Evolutionary conservation across 2,329 filamentous ascomycete species (phyloP).

Genomic region (Dothideomycetidae sp.): DNA sequence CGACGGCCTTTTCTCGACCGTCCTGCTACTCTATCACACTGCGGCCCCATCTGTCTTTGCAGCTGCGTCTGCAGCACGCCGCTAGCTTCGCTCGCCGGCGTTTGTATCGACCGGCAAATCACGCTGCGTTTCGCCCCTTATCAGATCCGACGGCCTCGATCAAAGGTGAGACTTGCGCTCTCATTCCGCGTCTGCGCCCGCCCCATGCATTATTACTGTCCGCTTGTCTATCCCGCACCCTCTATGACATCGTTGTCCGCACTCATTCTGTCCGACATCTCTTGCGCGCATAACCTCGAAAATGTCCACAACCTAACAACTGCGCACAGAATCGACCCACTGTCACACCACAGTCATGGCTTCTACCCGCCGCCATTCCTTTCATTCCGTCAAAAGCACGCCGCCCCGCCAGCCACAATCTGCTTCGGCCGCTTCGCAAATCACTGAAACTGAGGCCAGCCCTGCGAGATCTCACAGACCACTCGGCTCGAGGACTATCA

Average conservation of each 20-base stretch:
- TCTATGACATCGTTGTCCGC: background rate
- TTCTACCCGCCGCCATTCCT: conserved; percentile 18
- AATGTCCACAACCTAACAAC: too few species aligned
- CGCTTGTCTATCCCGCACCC: background rate
- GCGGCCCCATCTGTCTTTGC: too few species aligned
- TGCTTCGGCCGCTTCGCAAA: conserved; percentile 16
- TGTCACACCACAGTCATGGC: conserved; percentile 3
- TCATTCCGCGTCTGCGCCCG: background rate
- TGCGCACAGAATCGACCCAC: too few species aligned
- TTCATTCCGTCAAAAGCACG: conserved; percentile 17
- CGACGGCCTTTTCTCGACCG: too few species aligned
- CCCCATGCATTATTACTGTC: background rate
- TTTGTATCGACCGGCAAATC: conserved; percentile 3
- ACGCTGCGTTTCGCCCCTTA: conserved; percentile 7
- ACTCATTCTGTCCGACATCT: background rate
- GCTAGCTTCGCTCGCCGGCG: too few species aligned
- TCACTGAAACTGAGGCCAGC: conserved; percentile 17
- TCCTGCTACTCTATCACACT: too few species aligned
- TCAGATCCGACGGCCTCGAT: conserved; percentile 9
- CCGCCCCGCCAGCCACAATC: conserved; percentile 22
- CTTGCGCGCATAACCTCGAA: too few species aligned
- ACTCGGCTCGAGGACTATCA: conserved; percentile 7
- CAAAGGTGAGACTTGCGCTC: background rate
- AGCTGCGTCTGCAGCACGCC: too few species aligned
- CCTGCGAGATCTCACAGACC: too few species aligned